A percentile compares a stretch with the other conserved stretches of the same genome.
phyloP scores from a whole-genome alignment of 371 early-diverging fungal species.

The Parasitella parasitica region DNA sequence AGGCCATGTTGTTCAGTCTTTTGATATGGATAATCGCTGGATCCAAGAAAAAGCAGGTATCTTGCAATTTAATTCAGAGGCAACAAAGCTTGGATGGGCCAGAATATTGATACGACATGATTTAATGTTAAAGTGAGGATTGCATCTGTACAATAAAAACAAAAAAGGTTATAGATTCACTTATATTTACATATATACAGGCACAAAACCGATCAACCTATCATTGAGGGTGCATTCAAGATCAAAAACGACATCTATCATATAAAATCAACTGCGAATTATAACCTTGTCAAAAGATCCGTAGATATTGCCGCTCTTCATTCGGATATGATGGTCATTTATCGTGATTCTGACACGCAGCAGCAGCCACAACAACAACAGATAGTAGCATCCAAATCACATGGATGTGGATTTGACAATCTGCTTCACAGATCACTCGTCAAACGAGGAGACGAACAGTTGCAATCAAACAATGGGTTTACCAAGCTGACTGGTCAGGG shows the following conservation, averaged over 20 bases:
- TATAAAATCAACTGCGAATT: slow-evolving; percentile 59
- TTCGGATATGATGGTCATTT: slow-evolving; percentile 57
- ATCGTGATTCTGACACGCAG: slow-evolving; percentile 62
- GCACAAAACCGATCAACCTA: slow-evolving; percentile 25
- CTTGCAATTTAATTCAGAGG: neutral
- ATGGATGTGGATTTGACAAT: slow-evolving; percentile 24
- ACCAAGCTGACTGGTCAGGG: slow-evolving; percentile 9
- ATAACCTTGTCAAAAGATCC: slow-evolving; percentile 51
- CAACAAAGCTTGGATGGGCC: slow-evolving; percentile 59
- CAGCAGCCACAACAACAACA: neutral
- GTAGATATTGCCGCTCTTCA: slow-evolving; percentile 49
- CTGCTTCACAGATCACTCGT: neutral
- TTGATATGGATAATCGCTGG: neutral
- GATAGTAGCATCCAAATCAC: too few species aligned
- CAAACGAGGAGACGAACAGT: neutral
- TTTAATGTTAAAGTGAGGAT: neutral
- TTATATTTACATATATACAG: slow-evolving; percentile 4
- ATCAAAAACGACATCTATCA: slow-evolving; percentile 58
- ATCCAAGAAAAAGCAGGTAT: neutral
- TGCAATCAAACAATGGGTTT: neutral
- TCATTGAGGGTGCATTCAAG: slow-evolving; percentile 67
- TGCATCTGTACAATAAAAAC: neutral
- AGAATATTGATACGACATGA: slow-evolving; percentile 49
- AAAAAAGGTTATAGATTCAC: neutral
- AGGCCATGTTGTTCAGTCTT: slow-evolving; percentile 5